Conservation (phyloP, 192 early-diverging fungal genomes). For the Coemansia biformis region DNA sequence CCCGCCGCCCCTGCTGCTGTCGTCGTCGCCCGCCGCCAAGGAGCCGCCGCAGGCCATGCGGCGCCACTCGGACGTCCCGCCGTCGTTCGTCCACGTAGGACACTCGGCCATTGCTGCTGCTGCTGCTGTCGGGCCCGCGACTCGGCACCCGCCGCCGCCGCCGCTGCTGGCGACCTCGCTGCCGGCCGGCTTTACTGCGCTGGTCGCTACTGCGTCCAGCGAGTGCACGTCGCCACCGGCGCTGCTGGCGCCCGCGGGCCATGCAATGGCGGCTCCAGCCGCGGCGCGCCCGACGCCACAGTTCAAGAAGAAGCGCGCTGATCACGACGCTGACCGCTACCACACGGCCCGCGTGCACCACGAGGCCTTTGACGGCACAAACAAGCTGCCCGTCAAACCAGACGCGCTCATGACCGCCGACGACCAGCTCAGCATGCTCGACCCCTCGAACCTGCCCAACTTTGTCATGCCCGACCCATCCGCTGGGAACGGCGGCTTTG, state of each 20-base stretch:
- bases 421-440: constrained; percentile 36
- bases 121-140: too few species aligned
- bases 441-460: constrained; percentile 44
- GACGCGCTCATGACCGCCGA: constrained; percentile 31
- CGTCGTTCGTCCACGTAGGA: constrained; percentile 8
- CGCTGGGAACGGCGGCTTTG: constrained; percentile 1
- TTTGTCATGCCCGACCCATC: constrained; percentile 28
- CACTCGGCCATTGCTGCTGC: too few species aligned
- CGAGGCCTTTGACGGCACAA: constrained; percentile 47
- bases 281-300: constrained; percentile 1
- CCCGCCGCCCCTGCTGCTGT: neutral
- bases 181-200: constrained; percentile 2
- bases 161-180: constrained; percentile 5
- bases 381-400: constrained; percentile 45
- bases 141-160: too few species aligned
- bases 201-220: constrained; percentile 10
- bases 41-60: constrained; percentile 11
- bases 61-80: constrained; percentile 37
- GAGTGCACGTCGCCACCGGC: constrained; percentile 8
- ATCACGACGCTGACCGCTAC: constrained; percentile 13
- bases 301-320: constrained; percentile 24
- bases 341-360: constrained; percentile 42
- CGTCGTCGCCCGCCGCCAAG: neutral
- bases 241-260: constrained; percentile 5
- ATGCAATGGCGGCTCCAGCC: constrained; percentile 2